Conservation (phyloP, 202 grass and related monocot genomes). For the Bolboschoenoplectus hybrid region DNA sequence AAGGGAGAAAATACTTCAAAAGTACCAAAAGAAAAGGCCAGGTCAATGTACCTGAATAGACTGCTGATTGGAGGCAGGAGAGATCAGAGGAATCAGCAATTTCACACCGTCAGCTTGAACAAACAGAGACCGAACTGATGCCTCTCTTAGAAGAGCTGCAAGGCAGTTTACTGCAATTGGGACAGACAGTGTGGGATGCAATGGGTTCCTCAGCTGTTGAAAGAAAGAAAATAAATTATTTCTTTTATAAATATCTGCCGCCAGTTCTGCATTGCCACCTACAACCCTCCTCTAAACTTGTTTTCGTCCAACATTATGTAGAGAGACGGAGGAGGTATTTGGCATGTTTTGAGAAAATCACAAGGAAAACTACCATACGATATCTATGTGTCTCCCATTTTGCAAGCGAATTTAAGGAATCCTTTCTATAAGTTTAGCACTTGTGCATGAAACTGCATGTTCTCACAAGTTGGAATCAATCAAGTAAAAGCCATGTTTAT, state of each 20-base stretch:
- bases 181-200: conserved; percentile 70
- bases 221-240: conserved; percentile 19
- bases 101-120: conserved; percentile 80
- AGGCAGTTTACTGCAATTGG: conserved; percentile 72
- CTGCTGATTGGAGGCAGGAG: conserved; percentile 86
- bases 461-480: background rate
- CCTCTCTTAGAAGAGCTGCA: conserved; percentile 67
- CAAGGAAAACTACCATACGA: background rate
- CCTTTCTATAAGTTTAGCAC: background rate
- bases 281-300: background rate
- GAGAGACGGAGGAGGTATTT: background rate
- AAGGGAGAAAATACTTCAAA: background rate
- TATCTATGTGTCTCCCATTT: background rate
- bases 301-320: conserved; percentile 9
- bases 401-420: background rate
- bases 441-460: background rate
- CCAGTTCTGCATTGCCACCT: background rate
- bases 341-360: background rate
- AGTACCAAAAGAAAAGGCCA: conserved; percentile 8
- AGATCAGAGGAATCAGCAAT: conserved; percentile 85
- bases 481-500: background rate
- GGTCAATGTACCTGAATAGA: conserved; percentile 71
- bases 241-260: background rate
- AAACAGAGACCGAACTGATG: conserved; percentile 74
- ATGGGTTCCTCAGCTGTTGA: conserved; percentile 73